Conservation (phyloP, 306 rosid genomes). For the Cucumis melo region DNA sequence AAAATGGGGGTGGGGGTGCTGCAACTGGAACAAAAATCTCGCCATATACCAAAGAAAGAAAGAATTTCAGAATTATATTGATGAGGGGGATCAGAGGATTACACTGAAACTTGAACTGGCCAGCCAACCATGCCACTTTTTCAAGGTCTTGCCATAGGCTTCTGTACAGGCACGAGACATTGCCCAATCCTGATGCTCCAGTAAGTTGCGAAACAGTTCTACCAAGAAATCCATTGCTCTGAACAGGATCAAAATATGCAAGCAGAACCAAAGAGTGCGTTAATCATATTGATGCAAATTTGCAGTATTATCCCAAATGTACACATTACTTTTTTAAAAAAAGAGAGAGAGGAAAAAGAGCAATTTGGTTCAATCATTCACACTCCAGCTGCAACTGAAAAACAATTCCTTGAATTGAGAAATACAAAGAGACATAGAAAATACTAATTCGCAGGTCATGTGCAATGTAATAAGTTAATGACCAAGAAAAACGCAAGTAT, state of each 20-base stretch:
- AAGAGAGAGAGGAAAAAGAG: neutral
- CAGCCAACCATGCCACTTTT: conserved; percentile 97
- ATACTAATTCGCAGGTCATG: neutral
- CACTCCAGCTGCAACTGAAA: neutral
- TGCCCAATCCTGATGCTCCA: conserved; percentile 73
- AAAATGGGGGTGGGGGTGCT: neutral
- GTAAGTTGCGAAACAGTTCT: conserved; percentile 65
- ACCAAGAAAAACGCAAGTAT: neutral
- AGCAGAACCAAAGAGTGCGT: neutral
- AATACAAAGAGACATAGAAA: neutral
- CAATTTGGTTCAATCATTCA: neutral
- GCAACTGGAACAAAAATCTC: neutral
- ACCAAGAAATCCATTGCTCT: conserved; percentile 99
- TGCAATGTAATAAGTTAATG: neutral
- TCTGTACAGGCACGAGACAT: conserved; percentile 93
- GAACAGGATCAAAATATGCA: conserved; percentile 14
- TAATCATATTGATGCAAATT: neutral
- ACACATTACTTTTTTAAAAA: neutral
- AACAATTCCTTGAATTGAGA: neutral
- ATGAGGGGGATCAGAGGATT: conserved; percentile 24
- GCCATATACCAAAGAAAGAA: neutral
- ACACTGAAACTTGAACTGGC: conserved; percentile 92
- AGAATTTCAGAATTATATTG: conserved; percentile 4
- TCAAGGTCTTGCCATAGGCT: conserved; percentile 75
- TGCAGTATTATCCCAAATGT: neutral